These are phyloP conservation scores for Puccinia sorghi DNA, from an alignment of 1,284 basidiomycete genomes.

Conservation along the genomic window DNA sequence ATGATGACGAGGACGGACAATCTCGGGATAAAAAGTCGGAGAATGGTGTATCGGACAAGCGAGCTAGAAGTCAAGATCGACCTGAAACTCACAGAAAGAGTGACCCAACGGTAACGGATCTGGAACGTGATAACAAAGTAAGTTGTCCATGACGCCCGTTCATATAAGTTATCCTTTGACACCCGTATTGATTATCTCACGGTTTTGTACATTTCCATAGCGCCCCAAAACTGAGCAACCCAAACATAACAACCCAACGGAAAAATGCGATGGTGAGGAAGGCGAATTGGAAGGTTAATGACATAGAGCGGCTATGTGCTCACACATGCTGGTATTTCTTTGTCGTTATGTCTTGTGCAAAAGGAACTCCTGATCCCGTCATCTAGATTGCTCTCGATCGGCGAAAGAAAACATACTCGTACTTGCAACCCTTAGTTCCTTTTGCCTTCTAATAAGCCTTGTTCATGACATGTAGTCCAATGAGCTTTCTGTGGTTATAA, in stretches of 20 bases:
- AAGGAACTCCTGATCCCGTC: conserved; percentile 12
- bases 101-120: background rate
- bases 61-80: conserved; percentile 33
- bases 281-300: conserved; percentile 48
- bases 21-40: conserved; percentile 50
- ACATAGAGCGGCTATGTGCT: background rate
- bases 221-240: conserved; percentile 31
- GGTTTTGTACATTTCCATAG: background rate
- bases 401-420: background rate
- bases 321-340: conserved; percentile 20
- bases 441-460: background rate
- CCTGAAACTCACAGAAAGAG: conserved; percentile 13
- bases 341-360: conserved; percentile 13
- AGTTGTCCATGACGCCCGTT: background rate
- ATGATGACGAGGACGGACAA: conserved; percentile 37
- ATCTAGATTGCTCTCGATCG: conserved; percentile 12
- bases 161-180: background rate
- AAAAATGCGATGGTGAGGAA: conserved; percentile 50
- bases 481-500: background rate
- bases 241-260: conserved; percentile 15
- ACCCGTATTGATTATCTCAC: conserved; percentile 1
- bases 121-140: conserved; percentile 37
- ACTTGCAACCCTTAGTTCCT: background rate
- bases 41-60: conserved; percentile 30
- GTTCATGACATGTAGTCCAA: conserved; percentile 3